Conservation (phyloP, 2,329 filamentous ascomycete species). For the Trichophaea hybrida region DNA sequence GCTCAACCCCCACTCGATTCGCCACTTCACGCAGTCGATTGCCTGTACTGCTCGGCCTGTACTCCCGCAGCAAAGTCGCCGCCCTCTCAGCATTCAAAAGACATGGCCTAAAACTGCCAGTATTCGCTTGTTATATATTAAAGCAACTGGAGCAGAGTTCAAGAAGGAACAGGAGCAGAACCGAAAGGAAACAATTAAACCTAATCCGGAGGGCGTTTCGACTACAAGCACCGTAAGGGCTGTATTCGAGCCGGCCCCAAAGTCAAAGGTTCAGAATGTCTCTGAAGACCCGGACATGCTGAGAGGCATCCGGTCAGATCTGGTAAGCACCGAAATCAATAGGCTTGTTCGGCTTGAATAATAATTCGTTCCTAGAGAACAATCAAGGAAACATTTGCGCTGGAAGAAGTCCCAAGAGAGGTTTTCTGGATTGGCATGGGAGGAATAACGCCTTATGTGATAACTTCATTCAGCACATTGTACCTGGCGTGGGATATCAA, state of each 20-base stretch:
- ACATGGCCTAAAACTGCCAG: not conserved
- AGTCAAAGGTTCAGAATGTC: not conserved
- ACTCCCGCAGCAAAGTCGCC: not conserved
- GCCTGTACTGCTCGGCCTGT: not conserved
- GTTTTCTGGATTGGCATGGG: conserved; percentile 56
- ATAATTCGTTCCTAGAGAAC: conserved; percentile 36
- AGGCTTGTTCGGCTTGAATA: not conserved
- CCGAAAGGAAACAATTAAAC: conserved; percentile 23
- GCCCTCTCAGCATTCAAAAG: not conserved
- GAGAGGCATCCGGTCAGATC: conserved; percentile 39
- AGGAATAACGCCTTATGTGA: conserved; percentile 72
- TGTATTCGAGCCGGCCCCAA: conserved; percentile 12
- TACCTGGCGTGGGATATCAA: conserved; percentile 74
- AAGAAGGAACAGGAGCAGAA: conserved; percentile 28
- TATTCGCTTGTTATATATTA: not conserved
- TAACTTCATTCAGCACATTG: conserved; percentile 67
- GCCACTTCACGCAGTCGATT: not conserved
- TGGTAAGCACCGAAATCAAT: conserved; percentile 33
- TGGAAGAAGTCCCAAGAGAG: conserved; percentile 51
- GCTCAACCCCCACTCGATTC: not conserved
- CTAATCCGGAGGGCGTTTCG: conserved; percentile 19
- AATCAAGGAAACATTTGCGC: conserved; percentile 54
- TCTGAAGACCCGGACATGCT: conserved; percentile 37
- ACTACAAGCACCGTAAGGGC: conserved; percentile 19
- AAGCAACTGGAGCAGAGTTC: not conserved